A percentile compares a stretch with the other conserved stretches of the same genome.
phyloP scores from a whole-genome alignment of 2,329 filamentous ascomycete species.

The Thelonectria blattea region DNA sequence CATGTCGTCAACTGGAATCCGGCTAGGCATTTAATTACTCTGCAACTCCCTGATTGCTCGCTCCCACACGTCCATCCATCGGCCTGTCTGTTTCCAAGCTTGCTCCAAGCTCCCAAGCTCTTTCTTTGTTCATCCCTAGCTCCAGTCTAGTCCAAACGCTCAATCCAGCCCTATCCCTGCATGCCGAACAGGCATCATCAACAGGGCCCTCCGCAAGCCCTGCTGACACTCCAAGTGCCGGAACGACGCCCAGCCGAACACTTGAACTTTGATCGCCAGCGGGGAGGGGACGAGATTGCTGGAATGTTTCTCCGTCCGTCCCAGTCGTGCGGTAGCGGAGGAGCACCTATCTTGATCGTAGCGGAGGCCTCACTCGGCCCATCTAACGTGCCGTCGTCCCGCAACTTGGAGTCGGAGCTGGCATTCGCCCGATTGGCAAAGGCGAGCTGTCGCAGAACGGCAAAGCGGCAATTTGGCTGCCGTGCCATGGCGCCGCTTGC shows the following conservation, averaged over 20 bases:
- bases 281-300: not conserved
- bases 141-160: too few species aligned
- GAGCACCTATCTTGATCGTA: too few species aligned
- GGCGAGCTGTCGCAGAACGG: not conserved
- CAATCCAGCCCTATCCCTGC: not conserved
- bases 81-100: not conserved
- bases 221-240: not conserved
- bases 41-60: too few species aligned
- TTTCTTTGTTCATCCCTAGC: not conserved
- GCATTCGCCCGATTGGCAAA: not conserved
- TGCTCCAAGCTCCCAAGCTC: not conserved
- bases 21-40: not conserved
- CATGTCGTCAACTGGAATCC: too few species aligned
- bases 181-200: not conserved
- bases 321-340: not conserved
- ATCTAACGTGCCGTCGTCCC: not conserved
- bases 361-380: not conserved
- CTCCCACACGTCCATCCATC: too few species aligned
- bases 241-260: not conserved
- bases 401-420: not conserved
- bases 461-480: not conserved
- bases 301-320: not conserved
- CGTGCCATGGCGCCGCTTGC: not conserved
- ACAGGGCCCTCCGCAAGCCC: not conserved
- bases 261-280: not conserved